A percentile compares a stretch with the other conserved stretches of the same genome.
These are phyloP conservation scores for Petunia axillaris DNA, from an alignment of 257 asterid genomes.

Conservation along the genomic window DNA sequence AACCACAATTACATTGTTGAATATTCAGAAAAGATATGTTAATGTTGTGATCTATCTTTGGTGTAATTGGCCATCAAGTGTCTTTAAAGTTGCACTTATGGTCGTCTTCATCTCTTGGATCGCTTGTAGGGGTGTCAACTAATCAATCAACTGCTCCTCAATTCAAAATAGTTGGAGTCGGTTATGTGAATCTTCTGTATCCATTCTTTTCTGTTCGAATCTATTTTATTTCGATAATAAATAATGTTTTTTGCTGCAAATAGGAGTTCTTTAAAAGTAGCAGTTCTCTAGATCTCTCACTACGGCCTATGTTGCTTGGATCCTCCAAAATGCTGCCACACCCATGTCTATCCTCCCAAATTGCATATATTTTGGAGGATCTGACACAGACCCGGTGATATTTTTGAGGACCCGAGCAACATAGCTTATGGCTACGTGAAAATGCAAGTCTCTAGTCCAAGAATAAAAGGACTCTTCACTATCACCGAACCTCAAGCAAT, in stretches of 20 bases:
- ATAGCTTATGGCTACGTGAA: not conserved
- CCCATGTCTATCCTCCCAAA: no score
- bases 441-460: constrained; percentile 2
- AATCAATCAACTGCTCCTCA: constrained; percentile 3
- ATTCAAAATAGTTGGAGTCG: not conserved
- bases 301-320: no score
- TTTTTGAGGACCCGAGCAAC: no score
- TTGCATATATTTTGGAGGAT: no score
- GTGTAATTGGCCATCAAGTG: not conserved
- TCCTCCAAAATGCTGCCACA: no score
- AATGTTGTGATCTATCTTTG: not conserved
- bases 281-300: not conserved
- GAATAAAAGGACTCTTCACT: constrained; percentile 5
- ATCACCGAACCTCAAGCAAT: not conserved
- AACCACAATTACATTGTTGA: not conserved
- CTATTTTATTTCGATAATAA: not conserved
- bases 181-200: not conserved
- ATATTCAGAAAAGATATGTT: not conserved
- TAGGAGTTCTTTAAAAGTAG: not conserved
- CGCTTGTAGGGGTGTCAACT: not conserved
- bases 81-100: constrained; percentile 10
- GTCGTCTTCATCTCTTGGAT: not conserved
- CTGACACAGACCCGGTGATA: no score
- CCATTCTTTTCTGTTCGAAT: not conserved
- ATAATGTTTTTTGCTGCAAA: not conserved